A percentile compares a stretch with the other conserved stretches of the same genome.
Conservation (phyloP, 2,329 filamentous ascomycete species). For the Pezicula rhizophila region DNA sequence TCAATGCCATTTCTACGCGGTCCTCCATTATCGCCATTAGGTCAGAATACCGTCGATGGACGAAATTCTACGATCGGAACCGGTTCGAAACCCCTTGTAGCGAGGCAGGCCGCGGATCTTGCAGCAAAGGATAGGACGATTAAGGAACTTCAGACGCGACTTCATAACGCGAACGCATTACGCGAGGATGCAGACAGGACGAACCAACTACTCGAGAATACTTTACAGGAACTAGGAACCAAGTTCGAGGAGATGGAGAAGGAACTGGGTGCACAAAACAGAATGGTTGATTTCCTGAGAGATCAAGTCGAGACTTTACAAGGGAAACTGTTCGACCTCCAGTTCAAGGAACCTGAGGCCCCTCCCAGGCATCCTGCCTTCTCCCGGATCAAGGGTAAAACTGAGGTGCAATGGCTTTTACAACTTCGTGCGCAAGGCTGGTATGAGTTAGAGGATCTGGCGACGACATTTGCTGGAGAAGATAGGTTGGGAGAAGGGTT, state of each 20-base stretch:
- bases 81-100: not conserved
- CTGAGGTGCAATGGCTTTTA: not conserved
- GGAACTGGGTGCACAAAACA: not conserved
- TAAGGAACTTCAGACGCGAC: not conserved
- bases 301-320: not conserved
- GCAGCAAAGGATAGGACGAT: not conserved
- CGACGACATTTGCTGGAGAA: not conserved
- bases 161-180: not conserved
- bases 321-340: not conserved
- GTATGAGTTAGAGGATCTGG: conserved; percentile 1
- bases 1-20: conserved; percentile 1
- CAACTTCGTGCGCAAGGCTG: not conserved
- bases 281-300: not conserved
- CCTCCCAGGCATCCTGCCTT: not conserved
- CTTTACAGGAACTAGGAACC: not conserved
- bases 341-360: conserved; percentile 1
- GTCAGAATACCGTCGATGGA: no score
- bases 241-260: conserved; percentile 1
- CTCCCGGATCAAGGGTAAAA: not conserved
- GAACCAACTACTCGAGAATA: not conserved
- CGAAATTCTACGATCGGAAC: not conserved
- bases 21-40: not conserved
- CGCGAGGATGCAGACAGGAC: not conserved
- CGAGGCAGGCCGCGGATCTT: not conserved
- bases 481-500: not conserved